Evolutionary conservation across 2,329 filamentous ascomycete genomes (phyloP).

Genomic region (Fusarium sterilihyphosum): DNA sequence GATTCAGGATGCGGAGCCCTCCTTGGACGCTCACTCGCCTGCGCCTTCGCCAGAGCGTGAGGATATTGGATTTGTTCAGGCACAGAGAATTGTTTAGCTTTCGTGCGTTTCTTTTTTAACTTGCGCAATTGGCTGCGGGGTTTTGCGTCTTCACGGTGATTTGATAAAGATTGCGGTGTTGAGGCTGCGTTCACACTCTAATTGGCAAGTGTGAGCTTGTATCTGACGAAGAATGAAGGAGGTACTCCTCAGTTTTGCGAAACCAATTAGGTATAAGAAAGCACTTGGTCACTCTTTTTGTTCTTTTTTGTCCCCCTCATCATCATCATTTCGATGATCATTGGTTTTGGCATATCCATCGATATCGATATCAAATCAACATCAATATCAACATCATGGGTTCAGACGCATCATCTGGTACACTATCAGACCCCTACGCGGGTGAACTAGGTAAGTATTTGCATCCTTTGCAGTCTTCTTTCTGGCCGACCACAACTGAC

Average conservation of each 20-base stretch:
- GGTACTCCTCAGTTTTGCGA: neutral
- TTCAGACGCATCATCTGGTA: neutral
- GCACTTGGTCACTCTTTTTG: neutral
- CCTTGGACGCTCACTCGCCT: neutral
- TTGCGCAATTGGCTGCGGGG: neutral
- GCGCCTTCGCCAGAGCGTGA: conserved; percentile 7
- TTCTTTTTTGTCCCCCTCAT: rapidly evolving
- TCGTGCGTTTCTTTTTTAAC: neutral
- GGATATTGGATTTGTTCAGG: neutral
- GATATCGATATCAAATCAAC: neutral
- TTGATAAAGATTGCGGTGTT: neutral
- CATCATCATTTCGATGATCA: neutral
- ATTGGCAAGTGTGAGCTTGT: neutral
- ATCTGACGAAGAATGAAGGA: neutral
- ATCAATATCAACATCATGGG: neutral
- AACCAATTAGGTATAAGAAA: neutral
- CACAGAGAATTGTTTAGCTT: neutral
- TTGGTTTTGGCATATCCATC: neutral
- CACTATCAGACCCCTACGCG: neutral
- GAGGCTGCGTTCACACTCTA: neutral
- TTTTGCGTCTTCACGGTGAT: too few relatives aligned
- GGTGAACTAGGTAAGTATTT: neutral
- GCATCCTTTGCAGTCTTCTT: neutral
- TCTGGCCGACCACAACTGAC: neutral
- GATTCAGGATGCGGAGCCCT: conserved; percentile 4